Base-by-base conservation (phyloP, 2,329 filamentous ascomycete species). In the Aspergillus flavus region DNA sequence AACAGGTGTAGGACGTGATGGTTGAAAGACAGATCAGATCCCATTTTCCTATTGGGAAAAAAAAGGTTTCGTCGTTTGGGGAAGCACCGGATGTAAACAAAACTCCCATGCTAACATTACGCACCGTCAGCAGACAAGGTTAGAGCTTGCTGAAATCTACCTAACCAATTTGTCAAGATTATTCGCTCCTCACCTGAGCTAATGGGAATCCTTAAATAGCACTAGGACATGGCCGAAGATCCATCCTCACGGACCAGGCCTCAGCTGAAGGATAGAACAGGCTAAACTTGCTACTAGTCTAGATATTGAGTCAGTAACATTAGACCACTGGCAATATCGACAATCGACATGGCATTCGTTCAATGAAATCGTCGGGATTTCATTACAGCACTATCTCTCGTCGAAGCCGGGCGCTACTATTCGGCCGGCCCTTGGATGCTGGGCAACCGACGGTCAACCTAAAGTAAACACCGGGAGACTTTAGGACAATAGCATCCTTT, bases 191-290 rank as follows among this genome's bases (percentile, higher is more conserved):
- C 28, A 14, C 23, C 39, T 30, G 32, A 30, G n/a, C 36, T 57
- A 41, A 19, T n/a, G 23, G 14, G 34, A 19, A 30, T 46, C n/a
- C 46, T 43, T 21, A 26, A 26, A 61, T 52, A 55, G 39, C 53
- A 61, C 63, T 58, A 65, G 62, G 64, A 61, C 46, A 30, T 61
- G 48, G 32, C 62, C 62, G 62, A 57, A 54, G 48, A 58, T 56
- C 55, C 41, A 61, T 57, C 50, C 55, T 56, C 59, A 64, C 55
- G 55, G 59, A 63, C 55, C 59, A 61, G 48, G 7, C 16, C 57
- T 50, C 59, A 39, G 23, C 45, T 54, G 3, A 14, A 16, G 14
- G 6, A 32, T 52, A 52, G 19, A 12, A 34, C 26, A 50, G 14
- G 26, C 48, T 52, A 52, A 52, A 52, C 28, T 52, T 52, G 1